Conservation (phyloP, 192 early-diverging fungal species). For the Backusella westeae region DNA sequence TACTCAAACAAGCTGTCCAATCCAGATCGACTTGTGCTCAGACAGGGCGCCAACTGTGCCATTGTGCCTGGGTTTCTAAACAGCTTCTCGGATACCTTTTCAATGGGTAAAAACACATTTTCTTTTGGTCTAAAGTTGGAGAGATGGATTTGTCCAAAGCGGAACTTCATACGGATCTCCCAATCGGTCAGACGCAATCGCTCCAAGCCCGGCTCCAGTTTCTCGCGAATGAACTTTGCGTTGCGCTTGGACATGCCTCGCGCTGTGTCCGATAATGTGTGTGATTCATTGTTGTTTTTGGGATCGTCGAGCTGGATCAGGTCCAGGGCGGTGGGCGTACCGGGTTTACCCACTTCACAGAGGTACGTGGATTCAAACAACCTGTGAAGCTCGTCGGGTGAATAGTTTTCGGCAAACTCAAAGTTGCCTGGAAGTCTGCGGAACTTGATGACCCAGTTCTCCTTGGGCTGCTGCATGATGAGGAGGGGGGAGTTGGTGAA, state of each 20-base stretch:
- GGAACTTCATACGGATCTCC: slow-evolving; percentile 34
- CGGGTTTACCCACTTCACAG: slow-evolving; percentile 16
- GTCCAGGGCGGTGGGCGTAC: slow-evolving; percentile 1
- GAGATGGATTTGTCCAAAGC: slow-evolving; percentile 40
- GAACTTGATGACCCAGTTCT: slow-evolving; percentile 15
- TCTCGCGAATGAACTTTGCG: slow-evolving; percentile 5
- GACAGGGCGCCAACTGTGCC: slow-evolving; percentile 37
- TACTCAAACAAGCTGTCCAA: slow-evolving; percentile 28
- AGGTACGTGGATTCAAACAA: neutral
- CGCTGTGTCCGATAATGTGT: neutral
- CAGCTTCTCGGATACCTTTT: slow-evolving; percentile 21
- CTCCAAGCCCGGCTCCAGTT: slow-evolving; percentile 24
- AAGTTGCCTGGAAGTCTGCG: slow-evolving; percentile 10
- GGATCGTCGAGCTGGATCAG: slow-evolving; percentile 21
- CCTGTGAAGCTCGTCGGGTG: neutral
- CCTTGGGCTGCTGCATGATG: slow-evolving; percentile 17
- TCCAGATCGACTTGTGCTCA: slow-evolving; percentile 16
- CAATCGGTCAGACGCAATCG: slow-evolving; percentile 37
- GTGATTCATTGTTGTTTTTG: neutral
- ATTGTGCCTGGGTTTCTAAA: slow-evolving; percentile 27
- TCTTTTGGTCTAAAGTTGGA: slow-evolving; percentile 33
- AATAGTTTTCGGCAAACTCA: neutral
- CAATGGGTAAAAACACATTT: slow-evolving; percentile 5
- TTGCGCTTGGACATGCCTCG: slow-evolving; percentile 14
- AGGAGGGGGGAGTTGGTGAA: neutral